Percentiles rank a stretch among this genome's conserved stretches.
Evolutionary conservation across 148 eudicot species (phyloP).

Genomic region (Amaranthus palmeri): DNA sequence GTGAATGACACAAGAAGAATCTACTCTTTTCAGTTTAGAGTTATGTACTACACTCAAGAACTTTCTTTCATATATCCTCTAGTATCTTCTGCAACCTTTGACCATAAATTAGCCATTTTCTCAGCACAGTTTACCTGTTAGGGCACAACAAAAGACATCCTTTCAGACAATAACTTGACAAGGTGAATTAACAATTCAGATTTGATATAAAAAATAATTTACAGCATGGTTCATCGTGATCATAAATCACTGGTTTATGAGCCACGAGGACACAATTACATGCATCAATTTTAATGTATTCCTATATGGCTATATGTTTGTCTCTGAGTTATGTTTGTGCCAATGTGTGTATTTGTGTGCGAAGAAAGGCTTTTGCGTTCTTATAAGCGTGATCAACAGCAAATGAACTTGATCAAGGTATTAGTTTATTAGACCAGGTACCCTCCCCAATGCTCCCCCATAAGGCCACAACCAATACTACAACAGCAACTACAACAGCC

Average conservation of each 20-base stretch:
- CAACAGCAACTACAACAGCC: too few species aligned
- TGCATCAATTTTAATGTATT: not conserved
- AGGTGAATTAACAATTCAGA: too few species aligned
- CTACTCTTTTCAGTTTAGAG: slow-evolving; percentile 26
- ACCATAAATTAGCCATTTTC: slow-evolving; percentile 77
- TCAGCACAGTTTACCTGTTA: slow-evolving; percentile 66
- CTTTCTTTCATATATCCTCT: slow-evolving; percentile 48
- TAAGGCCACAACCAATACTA: too few species aligned
- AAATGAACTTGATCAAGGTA: not conserved
- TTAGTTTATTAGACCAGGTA: too few species aligned
- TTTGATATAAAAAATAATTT: too few species aligned
- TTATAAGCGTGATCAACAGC: not conserved
- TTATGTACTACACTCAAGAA: not conserved
- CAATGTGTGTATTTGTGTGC: not conserved
- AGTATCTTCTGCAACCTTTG: slow-evolving; percentile 71
- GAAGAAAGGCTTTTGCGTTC: not conserved
- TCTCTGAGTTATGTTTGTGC: not conserved
- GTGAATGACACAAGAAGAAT: slow-evolving; percentile 7
- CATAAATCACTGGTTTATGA: not conserved
- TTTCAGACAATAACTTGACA: not conserved
- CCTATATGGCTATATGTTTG: not conserved
- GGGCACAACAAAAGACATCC: slow-evolving; percentile 9
- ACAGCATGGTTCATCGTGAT: not conserved
- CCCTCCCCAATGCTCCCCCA: too few species aligned
- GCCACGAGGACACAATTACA: not conserved